Base-by-base conservation (phyloP, 495 filamentous ascomycete genomes). In the Talaromyces nanjingensis region DNA sequence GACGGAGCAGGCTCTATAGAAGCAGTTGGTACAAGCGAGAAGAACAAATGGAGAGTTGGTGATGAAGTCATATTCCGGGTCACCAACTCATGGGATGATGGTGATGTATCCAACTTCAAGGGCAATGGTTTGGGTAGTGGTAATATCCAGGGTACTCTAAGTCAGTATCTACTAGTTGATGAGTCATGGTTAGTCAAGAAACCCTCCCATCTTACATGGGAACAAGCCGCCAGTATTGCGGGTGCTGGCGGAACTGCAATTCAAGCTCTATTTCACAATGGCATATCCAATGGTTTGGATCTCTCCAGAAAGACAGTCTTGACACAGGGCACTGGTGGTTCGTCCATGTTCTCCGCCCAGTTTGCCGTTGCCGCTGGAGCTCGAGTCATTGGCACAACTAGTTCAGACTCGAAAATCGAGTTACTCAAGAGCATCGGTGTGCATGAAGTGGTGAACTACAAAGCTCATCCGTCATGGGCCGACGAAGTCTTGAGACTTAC, bases 1-100 rank as follows among this genome's bases (percentile, higher is more conserved):
- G 91, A 96, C 69, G 91, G 89, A 62, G 84, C 91, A 2, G 91
- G 90, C 33, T 85, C 85, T 62, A 82, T 96, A 29, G 70, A 90
- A 37, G 84, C 83, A 6, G 83, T 88, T 16, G 91, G 91, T 37
- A 69, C 83, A 22, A 83, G 84, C 62, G 90, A 92, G 6, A 80
- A 76, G 72, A 55, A 89, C 87, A 12, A 68, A 78, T 7, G 45
- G 45, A 20, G 7, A 18, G 8, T 49, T 3, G 45, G 45, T 6
- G 45, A 49, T 49, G 45, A 49, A 9, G 45, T 22, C 6, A 20
- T 49, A 49, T 49, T 49, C n/a, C 16, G 45, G 8, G 45, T 49
- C 18, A 49, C n/a, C 6, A 49, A 49, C 20, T 49, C 45, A 49
- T 49, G 45, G 45, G 18, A 49, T 22, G 18, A 20, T 49, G 45